Percentiles rank a stretch among this genome's conserved stretches.
Evolutionary conservation across 306 rosid genomes (phyloP).

Genomic region (Trichosanthes truncata): DNA sequence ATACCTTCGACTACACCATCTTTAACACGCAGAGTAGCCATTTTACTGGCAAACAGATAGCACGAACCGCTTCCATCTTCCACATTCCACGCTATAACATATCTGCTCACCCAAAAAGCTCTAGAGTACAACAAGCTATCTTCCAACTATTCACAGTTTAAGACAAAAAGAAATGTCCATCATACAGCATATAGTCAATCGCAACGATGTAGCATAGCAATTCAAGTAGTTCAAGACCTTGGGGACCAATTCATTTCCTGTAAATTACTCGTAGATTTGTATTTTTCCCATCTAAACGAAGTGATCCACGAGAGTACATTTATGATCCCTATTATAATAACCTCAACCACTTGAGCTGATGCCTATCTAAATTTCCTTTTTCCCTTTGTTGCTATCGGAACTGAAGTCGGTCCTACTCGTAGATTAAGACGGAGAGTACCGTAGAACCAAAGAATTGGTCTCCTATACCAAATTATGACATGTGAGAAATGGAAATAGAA

Average conservation of each 20-base stretch:
- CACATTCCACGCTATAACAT: constrained; percentile 71
- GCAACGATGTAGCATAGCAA: background rate
- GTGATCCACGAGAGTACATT: background rate
- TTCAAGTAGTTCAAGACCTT: background rate
- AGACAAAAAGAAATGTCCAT: background rate
- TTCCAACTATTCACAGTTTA: constrained; percentile 34
- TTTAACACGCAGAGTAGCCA: constrained; percentile 43
- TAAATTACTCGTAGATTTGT: background rate
- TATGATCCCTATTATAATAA: background rate
- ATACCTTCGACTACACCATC: constrained; percentile 48
- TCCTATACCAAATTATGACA: background rate
- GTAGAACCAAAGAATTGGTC: background rate
- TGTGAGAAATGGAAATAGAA: constrained; percentile 7
- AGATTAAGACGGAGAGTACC: background rate
- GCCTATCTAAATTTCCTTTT: background rate
- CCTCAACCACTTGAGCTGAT: background rate
- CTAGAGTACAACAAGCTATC: constrained; percentile 47
- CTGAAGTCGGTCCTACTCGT: background rate
- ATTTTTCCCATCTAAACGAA: background rate
- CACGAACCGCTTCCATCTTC: constrained; percentile 41
- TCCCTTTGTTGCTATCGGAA: background rate
- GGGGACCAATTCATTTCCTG: background rate
- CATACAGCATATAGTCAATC: background rate
- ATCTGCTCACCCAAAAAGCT: constrained; percentile 69
- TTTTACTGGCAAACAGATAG: constrained; percentile 49